These are phyloP conservation scores for Astragalus glycyphyllos DNA, from an alignment of 306 rosid species.

Conservation along the genomic window DNA sequence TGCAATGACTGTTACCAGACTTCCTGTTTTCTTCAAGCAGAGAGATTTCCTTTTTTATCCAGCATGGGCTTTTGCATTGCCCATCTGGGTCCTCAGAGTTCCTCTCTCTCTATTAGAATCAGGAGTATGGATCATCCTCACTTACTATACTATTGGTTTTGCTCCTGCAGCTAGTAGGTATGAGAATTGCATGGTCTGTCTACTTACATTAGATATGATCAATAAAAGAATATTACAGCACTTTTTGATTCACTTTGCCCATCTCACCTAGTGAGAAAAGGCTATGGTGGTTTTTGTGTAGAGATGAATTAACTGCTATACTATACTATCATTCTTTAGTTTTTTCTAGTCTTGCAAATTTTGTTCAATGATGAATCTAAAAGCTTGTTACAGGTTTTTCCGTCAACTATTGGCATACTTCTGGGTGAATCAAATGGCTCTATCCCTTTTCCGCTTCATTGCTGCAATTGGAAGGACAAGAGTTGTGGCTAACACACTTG, in stretches of 20 bases:
- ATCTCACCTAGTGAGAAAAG: not conserved
- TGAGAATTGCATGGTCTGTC: not conserved
- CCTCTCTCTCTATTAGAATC: slow-evolving; percentile 72
- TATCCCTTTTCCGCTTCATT: slow-evolving; percentile 80
- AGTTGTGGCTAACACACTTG: slow-evolving; percentile 66
- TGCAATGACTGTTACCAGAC: slow-evolving; percentile 60
- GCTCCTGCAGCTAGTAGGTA: slow-evolving; percentile 77
- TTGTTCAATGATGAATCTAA: slow-evolving; percentile 6
- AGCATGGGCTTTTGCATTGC: slow-evolving; percentile 74
- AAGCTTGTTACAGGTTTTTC: slow-evolving; percentile 62
- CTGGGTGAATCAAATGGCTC: slow-evolving; percentile 77
- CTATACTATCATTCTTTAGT: slow-evolving; percentile 14
- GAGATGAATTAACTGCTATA: not conserved
- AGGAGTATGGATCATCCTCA: slow-evolving; percentile 63
- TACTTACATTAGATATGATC: not conserved
- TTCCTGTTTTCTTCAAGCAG: slow-evolving; percentile 72
- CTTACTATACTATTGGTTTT: slow-evolving; percentile 75
- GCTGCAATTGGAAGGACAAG: slow-evolving; percentile 83
- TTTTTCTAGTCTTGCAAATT: not conserved
- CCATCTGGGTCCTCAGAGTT: slow-evolving; percentile 64
- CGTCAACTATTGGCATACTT: slow-evolving; percentile 81
- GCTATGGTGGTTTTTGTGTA: not conserved
- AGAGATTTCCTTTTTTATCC: slow-evolving; percentile 70
- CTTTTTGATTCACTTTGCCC: not conserved
- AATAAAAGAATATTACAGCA: no score